Conservation (phyloP, 1,139 yeast species). For the Pichia sp. region DNA sequence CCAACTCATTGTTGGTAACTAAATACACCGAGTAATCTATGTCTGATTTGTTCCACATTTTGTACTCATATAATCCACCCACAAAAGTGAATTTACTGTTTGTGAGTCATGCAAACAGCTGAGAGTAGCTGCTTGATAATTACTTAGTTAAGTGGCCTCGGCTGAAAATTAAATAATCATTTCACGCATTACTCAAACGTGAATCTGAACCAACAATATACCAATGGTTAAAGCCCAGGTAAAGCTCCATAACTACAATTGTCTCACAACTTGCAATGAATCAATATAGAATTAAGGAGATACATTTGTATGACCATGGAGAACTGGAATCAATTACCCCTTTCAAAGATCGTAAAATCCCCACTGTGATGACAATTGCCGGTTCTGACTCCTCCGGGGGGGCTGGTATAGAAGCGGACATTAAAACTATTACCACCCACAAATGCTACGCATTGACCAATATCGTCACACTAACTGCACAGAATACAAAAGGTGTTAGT, state of each 20-base stretch:
- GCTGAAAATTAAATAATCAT: not conserved
- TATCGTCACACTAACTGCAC: conserved; percentile 80
- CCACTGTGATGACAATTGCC: conserved; percentile 56
- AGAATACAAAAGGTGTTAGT: conserved; percentile 62
- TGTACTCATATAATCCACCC: not conserved
- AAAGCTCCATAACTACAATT: not conserved
- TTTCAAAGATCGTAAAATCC: not conserved
- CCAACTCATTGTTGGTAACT: conserved; percentile 77
- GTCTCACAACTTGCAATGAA: not conserved
- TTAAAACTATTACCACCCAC: conserved; percentile 77
- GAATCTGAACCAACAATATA: not conserved
- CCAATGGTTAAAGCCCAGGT: not conserved
- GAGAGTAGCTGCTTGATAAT: not conserved
- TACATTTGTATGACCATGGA: not conserved
- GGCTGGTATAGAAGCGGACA: conserved; percentile 92
- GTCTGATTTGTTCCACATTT: not conserved
- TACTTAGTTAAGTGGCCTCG: not conserved
- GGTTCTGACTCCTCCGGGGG: conserved; percentile 94
- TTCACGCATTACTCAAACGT: not conserved
- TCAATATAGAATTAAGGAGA: not conserved
- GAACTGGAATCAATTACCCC: conserved; percentile 10
- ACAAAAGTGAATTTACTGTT: not conserved
- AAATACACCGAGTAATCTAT: conserved; percentile 63
- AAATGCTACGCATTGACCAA: conserved; percentile 78
- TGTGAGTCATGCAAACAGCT: not conserved